A percentile compares a stretch with the other conserved stretches of the same genome.
Conservation (phyloP, 108 stramenopile species). For the Nitzschia putrida region DNA sequence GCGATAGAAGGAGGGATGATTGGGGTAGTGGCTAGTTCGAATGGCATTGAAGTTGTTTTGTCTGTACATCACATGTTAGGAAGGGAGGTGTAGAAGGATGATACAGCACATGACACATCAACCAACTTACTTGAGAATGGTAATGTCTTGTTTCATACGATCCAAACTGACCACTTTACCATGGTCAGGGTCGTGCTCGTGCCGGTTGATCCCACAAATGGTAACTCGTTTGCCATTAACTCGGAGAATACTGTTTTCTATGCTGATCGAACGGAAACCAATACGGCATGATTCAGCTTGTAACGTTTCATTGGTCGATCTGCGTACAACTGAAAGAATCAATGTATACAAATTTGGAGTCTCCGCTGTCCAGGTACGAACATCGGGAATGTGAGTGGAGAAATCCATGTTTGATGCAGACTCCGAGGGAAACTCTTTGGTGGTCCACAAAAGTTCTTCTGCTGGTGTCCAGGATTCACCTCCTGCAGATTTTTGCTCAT, state of each 20-base stretch:
- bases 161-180: constrained; percentile 77
- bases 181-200: constrained; percentile 89
- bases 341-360: constrained; percentile 81
- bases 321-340: constrained; percentile 39
- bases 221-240: constrained; percentile 62
- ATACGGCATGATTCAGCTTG: constrained; percentile 82
- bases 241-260: constrained; percentile 46
- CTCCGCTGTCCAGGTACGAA: constrained; percentile 77
- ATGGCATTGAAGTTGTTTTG: constrained; percentile 96
- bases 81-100: not conserved
- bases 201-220: constrained; percentile 91
- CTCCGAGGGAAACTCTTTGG: constrained; percentile 17
- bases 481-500: constrained; percentile 50
- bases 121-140: constrained; percentile 49
- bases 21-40: constrained; percentile 94
- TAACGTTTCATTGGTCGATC: constrained; percentile 7
- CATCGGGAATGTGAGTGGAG: constrained; percentile 2
- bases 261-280: constrained; percentile 76
- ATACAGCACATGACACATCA: not conserved
- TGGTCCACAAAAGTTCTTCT: constrained; percentile 9
- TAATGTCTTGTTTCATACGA: constrained; percentile 69
- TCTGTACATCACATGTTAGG: constrained; percentile 21
- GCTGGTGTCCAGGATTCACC: constrained; percentile 36
- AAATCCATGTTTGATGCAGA: constrained; percentile 16
- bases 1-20: constrained; percentile 86